phyloP scores from a whole-genome alignment of 169 alveolate species.

The Plasmodium fragile region DNA sequence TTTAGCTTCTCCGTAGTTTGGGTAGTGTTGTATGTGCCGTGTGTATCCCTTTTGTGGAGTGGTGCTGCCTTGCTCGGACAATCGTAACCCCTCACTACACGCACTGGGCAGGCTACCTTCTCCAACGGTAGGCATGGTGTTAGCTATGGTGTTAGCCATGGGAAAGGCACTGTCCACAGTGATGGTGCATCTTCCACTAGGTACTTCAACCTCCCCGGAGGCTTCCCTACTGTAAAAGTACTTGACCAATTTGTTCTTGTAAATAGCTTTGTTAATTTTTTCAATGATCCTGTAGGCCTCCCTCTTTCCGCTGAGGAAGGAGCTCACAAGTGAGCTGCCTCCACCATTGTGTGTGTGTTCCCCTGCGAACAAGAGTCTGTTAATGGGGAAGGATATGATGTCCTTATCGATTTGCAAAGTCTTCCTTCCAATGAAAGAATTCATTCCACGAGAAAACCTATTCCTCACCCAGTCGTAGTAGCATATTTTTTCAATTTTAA shows the following conservation, averaged over 20 bases:
- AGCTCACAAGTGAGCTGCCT: conserved; percentile 8
- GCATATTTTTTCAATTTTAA: conserved; percentile 33
- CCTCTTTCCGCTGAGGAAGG: conserved; percentile 65
- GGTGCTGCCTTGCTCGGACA: background rate
- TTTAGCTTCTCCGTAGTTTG: background rate
- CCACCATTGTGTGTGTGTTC: conserved; percentile 59
- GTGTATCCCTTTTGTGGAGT: background rate
- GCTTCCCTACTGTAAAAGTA: conserved; percentile 32
- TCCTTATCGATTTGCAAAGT: conserved; percentile 49
- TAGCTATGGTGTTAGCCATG: too few relatives aligned
- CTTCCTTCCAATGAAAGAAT: conserved; percentile 36
- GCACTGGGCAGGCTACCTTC: background rate
- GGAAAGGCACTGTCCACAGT: background rate
- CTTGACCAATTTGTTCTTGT: conserved; percentile 32
- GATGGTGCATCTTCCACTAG: background rate
- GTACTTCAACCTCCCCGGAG: background rate
- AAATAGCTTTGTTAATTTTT: conserved; percentile 29
- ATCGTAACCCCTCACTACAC: background rate
- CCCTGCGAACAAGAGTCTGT: conserved; percentile 63
- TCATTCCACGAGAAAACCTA: conserved; percentile 37
- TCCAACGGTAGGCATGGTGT: background rate
- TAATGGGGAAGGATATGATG: conserved; percentile 46
- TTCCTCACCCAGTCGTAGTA: conserved; percentile 59
- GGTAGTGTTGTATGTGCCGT: background rate
- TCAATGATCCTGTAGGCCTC: conserved; percentile 71